These are phyloP conservation scores for Eucalyptus regnans DNA, from an alignment of 345 rosid genomes.

Conservation along the genomic window DNA sequence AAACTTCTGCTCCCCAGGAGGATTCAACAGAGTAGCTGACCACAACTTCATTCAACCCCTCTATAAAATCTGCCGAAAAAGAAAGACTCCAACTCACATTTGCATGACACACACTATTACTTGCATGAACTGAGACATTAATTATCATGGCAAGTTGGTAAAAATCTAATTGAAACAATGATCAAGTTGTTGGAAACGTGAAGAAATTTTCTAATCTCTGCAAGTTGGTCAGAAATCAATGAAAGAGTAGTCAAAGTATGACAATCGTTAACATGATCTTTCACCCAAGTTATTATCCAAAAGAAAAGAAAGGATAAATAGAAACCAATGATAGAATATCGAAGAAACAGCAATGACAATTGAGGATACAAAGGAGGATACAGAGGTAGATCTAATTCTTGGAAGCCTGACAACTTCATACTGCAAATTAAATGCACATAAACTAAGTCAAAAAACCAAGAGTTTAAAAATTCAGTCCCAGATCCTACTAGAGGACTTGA, in stretches of 20 bases:
- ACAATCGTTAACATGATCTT: not conserved
- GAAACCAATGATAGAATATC: not conserved
- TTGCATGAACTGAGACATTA: not conserved
- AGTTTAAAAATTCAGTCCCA: not conserved
- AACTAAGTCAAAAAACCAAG: not conserved
- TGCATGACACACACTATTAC: not conserved
- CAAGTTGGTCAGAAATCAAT: not conserved
- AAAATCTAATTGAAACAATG: not conserved
- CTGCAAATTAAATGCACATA: conserved; percentile 29
- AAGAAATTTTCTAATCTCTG: not conserved
- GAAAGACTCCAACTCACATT: not conserved
- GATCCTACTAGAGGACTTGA: not conserved
- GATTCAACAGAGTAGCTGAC: not conserved
- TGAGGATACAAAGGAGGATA: conserved; percentile 96
- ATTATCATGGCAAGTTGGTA: not conserved
- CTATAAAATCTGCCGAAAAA: not conserved
- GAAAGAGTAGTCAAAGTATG: not conserved
- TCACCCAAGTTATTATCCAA: not conserved
- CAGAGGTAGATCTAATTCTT: conserved; percentile 42
- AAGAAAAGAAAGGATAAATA: not conserved
- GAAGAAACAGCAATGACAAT: not conserved
- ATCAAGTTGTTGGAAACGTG: not conserved
- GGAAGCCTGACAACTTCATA: conserved; percentile 49
- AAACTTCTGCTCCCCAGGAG: not conserved
- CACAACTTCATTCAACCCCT: not conserved